Base-by-base conservation (phyloP, 768 basidiomycete species). In the Xerocomellus intermedius region DNA sequence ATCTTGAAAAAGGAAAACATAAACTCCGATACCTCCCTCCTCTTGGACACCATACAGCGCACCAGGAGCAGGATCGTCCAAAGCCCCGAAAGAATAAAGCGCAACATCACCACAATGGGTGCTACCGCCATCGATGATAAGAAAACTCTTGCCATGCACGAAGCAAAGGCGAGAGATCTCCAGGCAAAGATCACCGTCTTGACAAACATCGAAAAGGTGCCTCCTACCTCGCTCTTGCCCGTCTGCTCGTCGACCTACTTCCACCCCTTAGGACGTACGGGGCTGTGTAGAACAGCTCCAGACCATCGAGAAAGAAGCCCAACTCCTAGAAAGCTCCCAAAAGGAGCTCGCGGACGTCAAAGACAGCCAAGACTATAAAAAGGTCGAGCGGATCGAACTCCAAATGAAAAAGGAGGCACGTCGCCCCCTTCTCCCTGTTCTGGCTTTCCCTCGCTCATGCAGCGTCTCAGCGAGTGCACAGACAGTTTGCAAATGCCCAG, bases 21-120 rank as follows among this genome's bases (percentile, higher is more conserved):
- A 26, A 82, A 82, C 56, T 75, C 75, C 2, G 86, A 91, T 47
- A 78, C 85, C 10, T 74, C 80, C 8, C 76, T 78, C 42, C 73
- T 85, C 22, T 74, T 79, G 39, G 86, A 89, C 53, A 75, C 78
- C 42, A 85, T 91, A 58, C 72, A 74, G 13, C 82, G 86, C 41
- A 85, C 85, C 0, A 79, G 83, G 47, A 76, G 83, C 28, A 84
- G 93, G 26, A 87, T 97, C 58, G 93, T 97, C 4, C 91, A 94
- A 68, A 94, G 91, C 0, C 94, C 94, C 0, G 94, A 96, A 44
- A 82, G 94, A 42, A 88, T 96, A 61, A 89, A 87, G 66, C 83
- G 86, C 48, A 89, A 84, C 41, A 96, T 96, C 62, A 72, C 79
- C 12, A 77, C 82, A n/a, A 92, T 96, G 88, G 79, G 82, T 3